These are phyloP conservation scores for Penicillium sumatraense DNA, from an alignment of 2,329 filamentous ascomycete species.

Conservation along the genomic window DNA sequence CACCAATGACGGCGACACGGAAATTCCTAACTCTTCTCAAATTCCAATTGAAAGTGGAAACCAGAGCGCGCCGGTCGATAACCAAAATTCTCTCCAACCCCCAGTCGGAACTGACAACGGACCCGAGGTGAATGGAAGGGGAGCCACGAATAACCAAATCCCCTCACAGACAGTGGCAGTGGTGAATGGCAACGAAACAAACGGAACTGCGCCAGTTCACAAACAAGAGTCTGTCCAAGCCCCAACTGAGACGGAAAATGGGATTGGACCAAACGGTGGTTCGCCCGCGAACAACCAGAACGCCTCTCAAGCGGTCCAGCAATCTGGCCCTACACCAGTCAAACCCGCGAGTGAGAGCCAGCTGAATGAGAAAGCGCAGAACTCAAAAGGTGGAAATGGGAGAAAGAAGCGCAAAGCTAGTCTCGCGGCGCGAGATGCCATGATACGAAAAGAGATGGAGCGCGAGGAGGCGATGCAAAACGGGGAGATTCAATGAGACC, in stretches of 20 bases:
- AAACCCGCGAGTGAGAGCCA: too few relatives aligned
- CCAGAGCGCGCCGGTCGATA: too few relatives aligned
- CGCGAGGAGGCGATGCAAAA: constrained; percentile 46
- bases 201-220: background rate
- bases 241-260: background rate
- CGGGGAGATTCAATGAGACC: too few relatives aligned
- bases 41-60: background rate
- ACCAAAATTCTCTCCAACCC: background rate
- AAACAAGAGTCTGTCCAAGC: background rate
- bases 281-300: background rate
- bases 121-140: too few relatives aligned
- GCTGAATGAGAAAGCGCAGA: too few relatives aligned
- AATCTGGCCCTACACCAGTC: too few relatives aligned
- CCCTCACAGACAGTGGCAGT: background rate
- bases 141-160: background rate
- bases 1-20: background rate
- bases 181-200: background rate
- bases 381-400: constrained; percentile 16
- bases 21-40: background rate
- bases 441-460: constrained; percentile 43
- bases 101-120: background rate
- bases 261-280: background rate
- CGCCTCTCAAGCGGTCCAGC: background rate
- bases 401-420: constrained; percentile 35
- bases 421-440: constrained; percentile 38